A percentile compares a stretch with the other conserved stretches of the same genome.
phyloP scores from a whole-genome alignment of 176 grass and related monocot genomes.

The Oryza australiensis region DNA sequence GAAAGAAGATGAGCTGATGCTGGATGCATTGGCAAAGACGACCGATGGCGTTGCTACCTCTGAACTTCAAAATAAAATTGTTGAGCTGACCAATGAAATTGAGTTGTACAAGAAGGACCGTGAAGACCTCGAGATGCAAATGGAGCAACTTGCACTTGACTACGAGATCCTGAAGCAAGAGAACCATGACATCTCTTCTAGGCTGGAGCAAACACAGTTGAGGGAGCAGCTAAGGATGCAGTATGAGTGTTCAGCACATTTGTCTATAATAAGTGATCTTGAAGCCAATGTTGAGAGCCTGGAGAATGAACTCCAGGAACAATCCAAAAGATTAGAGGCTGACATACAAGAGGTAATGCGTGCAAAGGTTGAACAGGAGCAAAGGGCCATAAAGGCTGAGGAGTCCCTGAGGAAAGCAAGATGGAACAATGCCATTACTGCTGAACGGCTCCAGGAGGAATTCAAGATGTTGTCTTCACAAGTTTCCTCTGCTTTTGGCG shows the following conservation, averaged over 20 bases:
- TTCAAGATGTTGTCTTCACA: slow-evolving; percentile 74
- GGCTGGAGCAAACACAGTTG: slow-evolving; percentile 86
- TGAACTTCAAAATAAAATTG: slow-evolving; percentile 73
- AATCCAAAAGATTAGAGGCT: slow-evolving; percentile 67
- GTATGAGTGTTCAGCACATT: slow-evolving; percentile 92
- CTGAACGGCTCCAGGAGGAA: slow-evolving; percentile 73
- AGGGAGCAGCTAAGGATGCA: slow-evolving; percentile 87
- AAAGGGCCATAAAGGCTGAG: slow-evolving; percentile 78
- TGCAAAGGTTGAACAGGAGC: slow-evolving; percentile 79
- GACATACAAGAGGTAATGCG: slow-evolving; percentile 62
- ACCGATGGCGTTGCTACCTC: slow-evolving; percentile 38
- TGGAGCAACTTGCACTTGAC: slow-evolving; percentile 96
- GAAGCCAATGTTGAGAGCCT: slow-evolving; percentile 74
- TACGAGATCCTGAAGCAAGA: slow-evolving; percentile 98
- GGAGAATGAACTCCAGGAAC: slow-evolving; percentile 74
- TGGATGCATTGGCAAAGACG: slow-evolving; percentile 69
- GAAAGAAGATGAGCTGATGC: slow-evolving; percentile 61
- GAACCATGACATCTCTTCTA: slow-evolving; percentile 87
- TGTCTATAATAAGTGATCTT: slow-evolving; percentile 82
- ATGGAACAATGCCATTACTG: slow-evolving; percentile 65
- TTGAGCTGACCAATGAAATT: slow-evolving; percentile 71
- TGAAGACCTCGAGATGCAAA: slow-evolving; percentile 94
- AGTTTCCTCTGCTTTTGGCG: slow-evolving; percentile 71
- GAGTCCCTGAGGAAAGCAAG: slow-evolving; percentile 70
- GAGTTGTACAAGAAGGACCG: slow-evolving; percentile 89